A percentile compares a stretch with the other conserved stretches of the same genome.
These are phyloP conservation scores for Solanum chiquidenum DNA, from an alignment of 257 asterid species.

Conservation along the genomic window DNA sequence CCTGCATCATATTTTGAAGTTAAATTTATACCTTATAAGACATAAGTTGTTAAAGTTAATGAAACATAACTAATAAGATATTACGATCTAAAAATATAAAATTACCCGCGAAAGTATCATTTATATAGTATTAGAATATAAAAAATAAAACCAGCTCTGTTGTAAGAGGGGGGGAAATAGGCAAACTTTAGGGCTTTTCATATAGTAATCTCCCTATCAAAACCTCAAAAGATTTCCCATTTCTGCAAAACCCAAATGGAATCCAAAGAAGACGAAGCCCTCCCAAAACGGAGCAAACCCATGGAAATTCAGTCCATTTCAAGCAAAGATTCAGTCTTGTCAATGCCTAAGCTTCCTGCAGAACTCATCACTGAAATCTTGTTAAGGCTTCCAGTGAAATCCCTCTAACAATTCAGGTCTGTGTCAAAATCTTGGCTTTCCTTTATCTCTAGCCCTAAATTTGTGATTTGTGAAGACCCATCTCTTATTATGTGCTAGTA, in stretches of 20 bases:
- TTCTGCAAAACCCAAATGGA: not conserved
- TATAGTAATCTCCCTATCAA: not conserved
- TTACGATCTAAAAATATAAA: too few relatives aligned
- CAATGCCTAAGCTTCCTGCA: slow-evolving; percentile 17
- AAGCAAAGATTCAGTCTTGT: slow-evolving; percentile 30
- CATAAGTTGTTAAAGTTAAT: too few relatives aligned
- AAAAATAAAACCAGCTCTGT: not conserved
- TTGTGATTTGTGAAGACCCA: not conserved
- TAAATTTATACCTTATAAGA: not conserved
- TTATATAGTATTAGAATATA: too few relatives aligned
- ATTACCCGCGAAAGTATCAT: not conserved
- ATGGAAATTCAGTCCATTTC: not conserved
- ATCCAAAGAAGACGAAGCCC: not conserved
- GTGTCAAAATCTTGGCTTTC: not conserved
- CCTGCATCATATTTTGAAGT: not conserved
- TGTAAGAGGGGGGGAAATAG: not conserved
- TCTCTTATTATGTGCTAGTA: not conserved
- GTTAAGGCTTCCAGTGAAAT: not conserved
- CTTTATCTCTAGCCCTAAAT: not conserved
- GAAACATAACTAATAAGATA: too few relatives aligned
- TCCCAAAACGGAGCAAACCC: not conserved
- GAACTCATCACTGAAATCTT: not conserved
- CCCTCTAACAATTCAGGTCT: not conserved
- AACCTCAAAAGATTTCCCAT: not conserved
- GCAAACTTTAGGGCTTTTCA: not conserved